A percentile compares a stretch with the other conserved stretches of the same genome.
Evolutionary conservation across 805 yeast genomes (phyloP).

Genomic region (Kuraishia piskuri): DNA sequence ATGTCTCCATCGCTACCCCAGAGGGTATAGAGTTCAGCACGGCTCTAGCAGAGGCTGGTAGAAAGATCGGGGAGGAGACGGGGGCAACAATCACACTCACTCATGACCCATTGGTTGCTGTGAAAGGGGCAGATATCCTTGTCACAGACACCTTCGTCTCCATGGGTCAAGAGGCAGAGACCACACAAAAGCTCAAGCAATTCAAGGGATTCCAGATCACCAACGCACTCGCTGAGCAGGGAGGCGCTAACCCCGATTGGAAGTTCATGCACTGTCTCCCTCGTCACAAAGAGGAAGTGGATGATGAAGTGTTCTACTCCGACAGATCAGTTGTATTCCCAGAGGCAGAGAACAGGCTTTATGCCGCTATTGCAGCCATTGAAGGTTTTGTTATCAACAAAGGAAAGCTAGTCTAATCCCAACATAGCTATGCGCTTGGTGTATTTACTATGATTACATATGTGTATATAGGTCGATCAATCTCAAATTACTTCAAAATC

Average conservation of each 20-base stretch:
- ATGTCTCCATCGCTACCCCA: conserved; percentile 82
- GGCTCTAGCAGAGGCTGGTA: conserved; percentile 46
- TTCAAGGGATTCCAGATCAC: conserved; percentile 86
- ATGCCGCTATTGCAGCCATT: conserved; percentile 91
- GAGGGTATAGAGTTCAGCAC: conserved; percentile 54
- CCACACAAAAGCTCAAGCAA: conserved; percentile 59
- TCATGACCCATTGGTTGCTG: conserved; percentile 70
- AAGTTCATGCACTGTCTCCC: conserved; percentile 98
- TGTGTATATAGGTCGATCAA: not conserved
- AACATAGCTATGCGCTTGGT: not conserved
- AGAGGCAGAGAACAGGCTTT: conserved; percentile 93
- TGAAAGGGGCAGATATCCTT: conserved; percentile 64
- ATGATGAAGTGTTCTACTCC: conserved; percentile 86
- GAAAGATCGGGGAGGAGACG: conserved; percentile 38
- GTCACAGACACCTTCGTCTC: conserved; percentile 98
- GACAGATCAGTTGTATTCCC: conserved; percentile 80
- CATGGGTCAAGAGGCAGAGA: conserved; percentile 93
- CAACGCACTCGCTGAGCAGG: conserved; percentile 45
- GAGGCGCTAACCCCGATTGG: conserved; percentile 58
- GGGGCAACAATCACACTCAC: conserved; percentile 48
- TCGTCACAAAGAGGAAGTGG: conserved; percentile 89
- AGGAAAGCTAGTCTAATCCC: conserved; percentile 34
- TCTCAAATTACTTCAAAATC: too few relatives aligned
- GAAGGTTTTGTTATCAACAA: conserved; percentile 85
- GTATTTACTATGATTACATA: too few relatives aligned